Evolutionary conservation across 2,329 filamentous ascomycete species (phyloP).

Genomic region (Neopestalotiopsis clavispora): DNA sequence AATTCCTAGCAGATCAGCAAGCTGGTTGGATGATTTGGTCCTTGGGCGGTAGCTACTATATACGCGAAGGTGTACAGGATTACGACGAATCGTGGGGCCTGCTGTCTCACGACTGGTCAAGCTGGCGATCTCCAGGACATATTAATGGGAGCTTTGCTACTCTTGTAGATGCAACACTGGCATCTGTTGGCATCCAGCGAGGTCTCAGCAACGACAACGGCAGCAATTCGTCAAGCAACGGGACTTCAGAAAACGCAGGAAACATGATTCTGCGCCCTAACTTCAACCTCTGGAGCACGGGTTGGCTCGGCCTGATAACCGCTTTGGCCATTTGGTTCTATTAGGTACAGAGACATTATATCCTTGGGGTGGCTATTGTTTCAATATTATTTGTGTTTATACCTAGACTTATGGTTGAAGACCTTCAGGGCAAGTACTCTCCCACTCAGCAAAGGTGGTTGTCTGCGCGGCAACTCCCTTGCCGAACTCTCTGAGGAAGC

Average conservation of each 20-base stretch:
- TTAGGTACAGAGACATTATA: not conserved
- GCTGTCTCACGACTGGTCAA: slow-evolving; percentile 56
- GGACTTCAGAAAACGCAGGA: not conserved
- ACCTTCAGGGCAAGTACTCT: slow-evolving; percentile 11
- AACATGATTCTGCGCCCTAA: not conserved
- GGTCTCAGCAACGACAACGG: not conserved
- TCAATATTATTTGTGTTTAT: not conserved
- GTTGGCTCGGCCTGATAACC: not conserved
- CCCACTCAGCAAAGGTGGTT: not conserved
- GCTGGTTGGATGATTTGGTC: slow-evolving; percentile 64
- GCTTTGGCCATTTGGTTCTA: not conserved
- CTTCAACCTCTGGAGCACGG: not conserved
- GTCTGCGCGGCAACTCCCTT: slow-evolving; percentile 10
- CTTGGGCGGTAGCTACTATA: slow-evolving; percentile 62
- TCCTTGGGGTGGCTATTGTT: too few relatives aligned
- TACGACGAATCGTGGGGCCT: slow-evolving; percentile 62
- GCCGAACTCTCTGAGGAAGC: slow-evolving; percentile 16
- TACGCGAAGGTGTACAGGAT: slow-evolving; percentile 55
- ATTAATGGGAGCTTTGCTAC: slow-evolving; percentile 41
- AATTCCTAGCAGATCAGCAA: slow-evolving; percentile 51
- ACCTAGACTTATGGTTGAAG: slow-evolving; percentile 9
- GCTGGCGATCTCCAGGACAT: slow-evolving; percentile 49
- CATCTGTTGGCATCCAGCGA: slow-evolving; percentile 21
- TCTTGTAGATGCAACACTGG: slow-evolving; percentile 38
- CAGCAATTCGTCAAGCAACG: slow-evolving; percentile 2